A percentile compares a stretch with the other conserved stretches of the same genome.
Evolutionary conservation across 2,329 filamentous ascomycete genomes (phyloP).

Genomic region (Pseudopyricularia javanii): DNA sequence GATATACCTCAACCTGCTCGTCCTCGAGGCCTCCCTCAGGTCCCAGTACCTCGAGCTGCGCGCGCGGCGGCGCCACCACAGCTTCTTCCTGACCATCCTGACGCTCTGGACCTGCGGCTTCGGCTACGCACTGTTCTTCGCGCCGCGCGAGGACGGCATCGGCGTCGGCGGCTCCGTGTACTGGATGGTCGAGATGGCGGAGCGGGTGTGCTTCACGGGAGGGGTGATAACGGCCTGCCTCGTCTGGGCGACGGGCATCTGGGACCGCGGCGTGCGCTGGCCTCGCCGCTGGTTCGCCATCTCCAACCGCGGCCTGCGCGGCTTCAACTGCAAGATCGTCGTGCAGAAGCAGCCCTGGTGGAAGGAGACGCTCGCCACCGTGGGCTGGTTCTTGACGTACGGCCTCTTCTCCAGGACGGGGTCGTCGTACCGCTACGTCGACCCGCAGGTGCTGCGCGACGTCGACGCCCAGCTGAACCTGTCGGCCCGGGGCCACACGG

Average conservation of each 20-base stretch:
- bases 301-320: slow-evolving; percentile 78
- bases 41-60: slow-evolving; percentile 87
- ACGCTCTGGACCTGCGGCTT: slow-evolving; percentile 74
- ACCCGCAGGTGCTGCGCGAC: slow-evolving; percentile 47
- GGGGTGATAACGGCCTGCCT: slow-evolving; percentile 77
- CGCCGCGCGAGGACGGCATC: slow-evolving; percentile 87
- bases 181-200: slow-evolving; percentile 83
- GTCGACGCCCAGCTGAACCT: slow-evolving; percentile 46
- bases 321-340: slow-evolving; percentile 94
- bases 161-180: slow-evolving; percentile 90
- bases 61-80: slow-evolving; percentile 79
- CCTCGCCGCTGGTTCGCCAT: slow-evolving; percentile 81
- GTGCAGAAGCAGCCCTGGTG: slow-evolving; percentile 74
- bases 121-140: slow-evolving; percentile 80
- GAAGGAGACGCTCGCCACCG: slow-evolving; percentile 60
- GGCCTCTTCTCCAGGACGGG: slow-evolving; percentile 56
- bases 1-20: slow-evolving; percentile 95
- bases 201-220: slow-evolving; percentile 85
- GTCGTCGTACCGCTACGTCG: slow-evolving; percentile 67
- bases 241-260: slow-evolving; percentile 91
- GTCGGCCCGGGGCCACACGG: slow-evolving; percentile 25
- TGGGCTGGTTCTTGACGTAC: slow-evolving; percentile 69
- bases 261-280: slow-evolving; percentile 91
- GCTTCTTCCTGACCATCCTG: slow-evolving; percentile 77
- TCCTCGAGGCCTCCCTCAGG: slow-evolving; percentile 87